Conservation (phyloP, 75 land plant species). For the Isoetes taiwanensis region DNA sequence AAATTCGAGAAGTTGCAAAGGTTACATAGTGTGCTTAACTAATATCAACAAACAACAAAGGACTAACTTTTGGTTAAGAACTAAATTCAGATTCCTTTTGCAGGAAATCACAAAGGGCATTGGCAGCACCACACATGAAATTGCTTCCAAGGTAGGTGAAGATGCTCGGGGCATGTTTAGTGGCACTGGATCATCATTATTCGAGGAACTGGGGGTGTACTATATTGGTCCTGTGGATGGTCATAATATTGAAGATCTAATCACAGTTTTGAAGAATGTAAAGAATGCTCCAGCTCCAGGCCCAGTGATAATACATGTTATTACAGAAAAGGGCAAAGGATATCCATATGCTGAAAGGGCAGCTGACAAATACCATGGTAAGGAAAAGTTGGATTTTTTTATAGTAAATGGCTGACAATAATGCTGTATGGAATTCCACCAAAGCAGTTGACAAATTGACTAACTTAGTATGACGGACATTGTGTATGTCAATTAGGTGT, state of each 20-base stretch:
- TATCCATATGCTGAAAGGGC: conserved; percentile 73
- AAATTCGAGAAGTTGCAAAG: no score
- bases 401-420: no score
- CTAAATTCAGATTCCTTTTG: no score
- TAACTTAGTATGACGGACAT: background rate
- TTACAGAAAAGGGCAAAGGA: conserved; percentile 88
- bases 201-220: conserved; percentile 85
- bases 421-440: no score
- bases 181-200: conserved; percentile 67
- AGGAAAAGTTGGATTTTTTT: no score
- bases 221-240: conserved; percentile 90
- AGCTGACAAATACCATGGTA: conserved; percentile 81
- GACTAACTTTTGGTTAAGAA: no score
- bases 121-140: conserved; percentile 64
- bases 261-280: conserved; percentile 67
- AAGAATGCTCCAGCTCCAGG: conserved; percentile 63
- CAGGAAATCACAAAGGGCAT: conserved; percentile 73
- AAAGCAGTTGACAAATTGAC: background rate
- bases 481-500: conserved; percentile 31
- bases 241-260: conserved; percentile 61
- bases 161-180: conserved; percentile 94
- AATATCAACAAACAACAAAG: no score
- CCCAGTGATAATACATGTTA: conserved; percentile 71
- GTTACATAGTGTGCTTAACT: no score
- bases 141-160: conserved; percentile 84